These are phyloP conservation scores for Kregervanrija pseudodelftensis DNA, from an alignment of 805 yeast genomes.

Conservation along the genomic window DNA sequence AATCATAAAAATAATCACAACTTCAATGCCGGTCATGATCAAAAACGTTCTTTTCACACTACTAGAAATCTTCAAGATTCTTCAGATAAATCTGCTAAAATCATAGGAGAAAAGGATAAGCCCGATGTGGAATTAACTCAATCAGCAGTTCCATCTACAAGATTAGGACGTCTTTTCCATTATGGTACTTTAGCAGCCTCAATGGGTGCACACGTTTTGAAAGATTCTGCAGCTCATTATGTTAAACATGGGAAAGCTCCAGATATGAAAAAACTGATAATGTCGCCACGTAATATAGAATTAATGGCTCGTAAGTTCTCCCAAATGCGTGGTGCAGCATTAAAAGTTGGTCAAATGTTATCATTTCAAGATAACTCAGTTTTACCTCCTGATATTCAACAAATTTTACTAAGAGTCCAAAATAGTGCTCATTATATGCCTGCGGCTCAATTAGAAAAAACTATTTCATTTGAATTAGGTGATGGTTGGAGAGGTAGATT, in stretches of 20 bases:
- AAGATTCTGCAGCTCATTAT: conserved; percentile 65
- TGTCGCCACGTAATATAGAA: conserved; percentile 80
- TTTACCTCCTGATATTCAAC: conserved; percentile 78
- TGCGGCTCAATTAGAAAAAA: conserved; percentile 73
- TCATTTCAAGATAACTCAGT: conserved; percentile 89
- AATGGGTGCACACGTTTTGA: conserved; percentile 76
- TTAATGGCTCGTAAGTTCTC: conserved; percentile 81
- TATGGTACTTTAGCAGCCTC: conserved; percentile 91
- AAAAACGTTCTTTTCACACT: conserved; percentile 10
- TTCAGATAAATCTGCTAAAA: conserved; percentile 2
- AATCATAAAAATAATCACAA: background rate
- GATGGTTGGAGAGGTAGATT: conserved; percentile 61
- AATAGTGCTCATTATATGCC: conserved; percentile 98
- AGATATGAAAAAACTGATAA: conserved; percentile 48
- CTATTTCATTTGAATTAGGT: conserved; percentile 70
- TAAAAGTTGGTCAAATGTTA: conserved; percentile 94
- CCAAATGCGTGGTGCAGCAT: conserved; percentile 98
- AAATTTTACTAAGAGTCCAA: conserved; percentile 76
- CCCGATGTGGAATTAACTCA: conserved; percentile 43
- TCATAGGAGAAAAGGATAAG: conserved; percentile 28
- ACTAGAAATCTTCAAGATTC: conserved; percentile 1
- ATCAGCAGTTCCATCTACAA: conserved; percentile 77
- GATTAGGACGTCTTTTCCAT: conserved; percentile 85
- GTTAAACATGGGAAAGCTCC: conserved; percentile 41
- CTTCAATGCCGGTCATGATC: conserved; percentile 1